Evolutionary conservation across 345 rosid species (phyloP), one percentile per base, ranked within the genome.

Genomic region (Brassica rapa): DNA sequence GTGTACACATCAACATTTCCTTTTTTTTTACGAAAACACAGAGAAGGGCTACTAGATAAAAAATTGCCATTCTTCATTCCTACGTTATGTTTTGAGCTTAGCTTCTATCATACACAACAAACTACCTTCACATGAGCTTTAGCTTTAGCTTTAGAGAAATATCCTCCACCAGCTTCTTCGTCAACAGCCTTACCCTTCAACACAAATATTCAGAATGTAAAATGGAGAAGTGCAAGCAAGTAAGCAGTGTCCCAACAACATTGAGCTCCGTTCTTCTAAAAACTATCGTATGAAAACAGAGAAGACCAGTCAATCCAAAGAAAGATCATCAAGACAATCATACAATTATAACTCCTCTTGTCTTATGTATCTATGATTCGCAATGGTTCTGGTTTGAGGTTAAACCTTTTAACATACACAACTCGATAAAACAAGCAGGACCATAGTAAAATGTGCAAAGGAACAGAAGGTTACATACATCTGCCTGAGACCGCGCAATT

Each of bases 391-490:
- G 41, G 27, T 77, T 62, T 49, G 4, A 62, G 41, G 69, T 23
- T 32, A 63, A 56, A 19, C 14, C 63, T 62, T 60, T 35, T 39
- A 33, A 65, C 65, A 15, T 4, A 49, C 66, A 39, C 25, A 55
- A 8, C 39, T 59, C 32, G 62, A 66, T 27, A n/a, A n/a, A 72
- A 19, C 21, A 51, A 75, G 68, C 68, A 63, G 56, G 51, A 39
- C 35, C 15, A 39, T 65, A 29, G 41, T 60, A 29, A 43, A 75
- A 30, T 41, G 14, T 71, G 77, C 51, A 30, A 4, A 56, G 66
- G 51, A 59, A 72, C 30, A 72, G 24, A 78, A 59, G 32, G 30
- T 72, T 72, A 59, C 79, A 30, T 78, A 72, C 79, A 21, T 59
- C 30, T 62, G 73, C 63, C 49, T 57, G 72, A 66, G 77, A 72